Evolutionary conservation across 257 asterid genomes (phyloP), one percentile per base, ranked within the genome.

Genomic region (Avicennia marina): DNA sequence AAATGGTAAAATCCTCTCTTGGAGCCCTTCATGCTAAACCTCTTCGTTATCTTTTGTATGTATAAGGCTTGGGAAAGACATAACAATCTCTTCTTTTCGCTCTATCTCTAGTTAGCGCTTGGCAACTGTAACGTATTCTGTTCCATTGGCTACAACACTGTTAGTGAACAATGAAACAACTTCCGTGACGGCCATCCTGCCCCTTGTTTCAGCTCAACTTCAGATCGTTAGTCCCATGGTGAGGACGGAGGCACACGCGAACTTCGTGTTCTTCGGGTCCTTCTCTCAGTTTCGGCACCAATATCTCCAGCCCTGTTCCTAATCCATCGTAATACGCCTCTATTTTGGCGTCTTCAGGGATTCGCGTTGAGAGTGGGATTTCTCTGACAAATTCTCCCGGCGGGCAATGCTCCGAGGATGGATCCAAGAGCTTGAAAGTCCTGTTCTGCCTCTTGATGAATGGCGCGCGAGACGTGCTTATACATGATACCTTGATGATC

Each of bases 221-320:
- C 53, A 78, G 81, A 67, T 71, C 80, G 29, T 67, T 78, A 40
- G 67, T 70, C 0, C 69, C 78, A 9, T 74, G 75, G 64, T 70
- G 81, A 21, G 81, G 77, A 24, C 85, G 79, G 45, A 75, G 73
- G 38, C 79, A 78, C 0, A 79, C 82, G 7, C 75, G 75, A 31
- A 79, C 85, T 38, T 75, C 82, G 12, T 79, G 85, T 33, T 78
- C 85, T 53, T 71, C 81, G 0, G 70, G 73, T 20, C 79, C 81
- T 16, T 50, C 81, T 4, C 75, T 66, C 26, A 72, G 40, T 56
- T 75, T 78, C 0, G 85, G 85, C 64, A 75, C 85, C 60, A 75
- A 13, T 21, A 78, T 72, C 70, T 78, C 85, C 0, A 78, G 75
- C 47, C 66, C 68, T 0, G 81, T 62, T 32, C 81, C 81, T 0